phyloP scores from a whole-genome alignment of 2,329 filamentous ascomycete species.

The Claviceps sp. region DNA sequence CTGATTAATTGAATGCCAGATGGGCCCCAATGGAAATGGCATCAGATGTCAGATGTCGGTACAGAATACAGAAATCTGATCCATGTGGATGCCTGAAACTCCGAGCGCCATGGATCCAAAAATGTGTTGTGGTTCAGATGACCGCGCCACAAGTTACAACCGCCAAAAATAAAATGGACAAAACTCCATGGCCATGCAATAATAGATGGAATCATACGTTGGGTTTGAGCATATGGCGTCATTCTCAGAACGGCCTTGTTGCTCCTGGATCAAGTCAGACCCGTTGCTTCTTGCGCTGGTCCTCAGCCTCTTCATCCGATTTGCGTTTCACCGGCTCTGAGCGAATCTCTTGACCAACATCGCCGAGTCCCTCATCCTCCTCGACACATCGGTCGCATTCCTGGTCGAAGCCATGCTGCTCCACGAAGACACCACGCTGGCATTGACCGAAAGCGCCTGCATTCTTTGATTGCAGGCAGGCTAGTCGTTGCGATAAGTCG shows the following conservation, averaged over 20 bases:
- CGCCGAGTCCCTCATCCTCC: constrained; percentile 28
- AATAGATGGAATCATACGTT: not conserved
- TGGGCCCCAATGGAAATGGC: too few species aligned
- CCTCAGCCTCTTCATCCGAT: constrained; percentile 9
- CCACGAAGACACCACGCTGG: constrained; percentile 23
- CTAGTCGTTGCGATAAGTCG: constrained; percentile 31
- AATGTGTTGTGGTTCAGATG: not conserved
- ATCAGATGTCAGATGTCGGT: not conserved
- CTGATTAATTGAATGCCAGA: too few species aligned
- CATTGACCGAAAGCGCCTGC: constrained; percentile 31
- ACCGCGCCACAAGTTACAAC: too few species aligned
- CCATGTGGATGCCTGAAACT: not conserved
- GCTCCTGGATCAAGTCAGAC: constrained; percentile 10
- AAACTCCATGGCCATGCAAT: constrained; percentile 4
- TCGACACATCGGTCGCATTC: constrained; percentile 31
- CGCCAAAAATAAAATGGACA: not conserved
- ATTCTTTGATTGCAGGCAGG: constrained; percentile 37
- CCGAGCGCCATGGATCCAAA: not conserved
- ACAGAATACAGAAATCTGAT: not conserved
- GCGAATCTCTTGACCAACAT: constrained; percentile 20
- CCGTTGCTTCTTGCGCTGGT: constrained; percentile 18
- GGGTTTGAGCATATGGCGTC: not conserved
- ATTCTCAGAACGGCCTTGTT: not conserved
- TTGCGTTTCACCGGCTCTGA: constrained; percentile 8
- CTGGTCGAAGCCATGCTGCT: constrained; percentile 33